phyloP scores from a whole-genome alignment of 1,139 yeast species.

The Saccharomyces hybrid region DNA sequence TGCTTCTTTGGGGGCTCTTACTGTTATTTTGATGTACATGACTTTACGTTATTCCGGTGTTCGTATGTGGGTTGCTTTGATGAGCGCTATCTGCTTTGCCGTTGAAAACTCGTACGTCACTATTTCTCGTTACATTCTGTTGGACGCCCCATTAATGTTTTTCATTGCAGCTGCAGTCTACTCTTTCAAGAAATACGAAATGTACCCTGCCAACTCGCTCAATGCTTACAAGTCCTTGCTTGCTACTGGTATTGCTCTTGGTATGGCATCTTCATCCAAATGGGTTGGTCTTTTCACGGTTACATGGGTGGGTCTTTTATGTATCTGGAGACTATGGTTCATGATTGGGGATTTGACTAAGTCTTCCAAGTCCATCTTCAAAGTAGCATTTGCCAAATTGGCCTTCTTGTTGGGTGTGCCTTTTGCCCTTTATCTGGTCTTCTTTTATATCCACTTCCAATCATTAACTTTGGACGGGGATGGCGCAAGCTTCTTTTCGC shows the following conservation, averaged over 20 bases:
- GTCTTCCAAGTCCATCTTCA: conserved; percentile 23
- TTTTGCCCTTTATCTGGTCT: conserved; percentile 51
- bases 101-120: conserved; percentile 85
- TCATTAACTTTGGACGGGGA: conserved; percentile 71
- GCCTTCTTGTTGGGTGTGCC: conserved; percentile 65
- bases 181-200: conserved; percentile 73
- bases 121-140: conserved; percentile 79
- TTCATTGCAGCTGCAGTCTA: conserved; percentile 85
- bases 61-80: conserved; percentile 63
- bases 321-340: conserved; percentile 78
- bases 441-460: conserved; percentile 75
- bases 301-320: conserved; percentile 81
- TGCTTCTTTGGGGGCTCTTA: conserved; percentile 72
- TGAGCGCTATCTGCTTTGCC: conserved; percentile 60
- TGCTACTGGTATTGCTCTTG: conserved; percentile 74
- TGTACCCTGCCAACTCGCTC: conserved; percentile 61
- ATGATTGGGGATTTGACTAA: conserved; percentile 70
- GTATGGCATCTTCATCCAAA: conserved; percentile 81
- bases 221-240: conserved; percentile 66
- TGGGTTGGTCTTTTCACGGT: conserved; percentile 97
- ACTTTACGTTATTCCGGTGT: conserved; percentile 86
- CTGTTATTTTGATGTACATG: conserved; percentile 67
- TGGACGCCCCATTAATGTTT: conserved; percentile 86
- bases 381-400: conserved; percentile 47
- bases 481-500: conserved; percentile 82